Percentiles rank a stretch among this genome's conserved stretches.
phyloP scores from a whole-genome alignment of 129 eudicot species.

The Saussurea involucrata region DNA sequence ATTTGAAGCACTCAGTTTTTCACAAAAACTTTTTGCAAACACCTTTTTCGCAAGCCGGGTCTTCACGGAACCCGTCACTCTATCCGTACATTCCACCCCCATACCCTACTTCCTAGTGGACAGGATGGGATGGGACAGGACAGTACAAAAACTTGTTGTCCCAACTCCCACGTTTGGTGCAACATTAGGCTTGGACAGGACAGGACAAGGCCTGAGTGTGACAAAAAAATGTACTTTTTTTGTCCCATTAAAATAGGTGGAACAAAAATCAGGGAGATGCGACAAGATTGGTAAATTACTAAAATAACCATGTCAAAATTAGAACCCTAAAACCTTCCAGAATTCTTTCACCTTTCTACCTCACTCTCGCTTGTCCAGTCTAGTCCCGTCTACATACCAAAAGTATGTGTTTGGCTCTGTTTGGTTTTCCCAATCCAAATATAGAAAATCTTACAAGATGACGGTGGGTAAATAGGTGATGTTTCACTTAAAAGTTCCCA shows the following conservation, averaged over 20 bases:
- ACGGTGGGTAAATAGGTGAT: neutral
- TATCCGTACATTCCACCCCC: no score
- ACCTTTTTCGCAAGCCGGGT: no score
- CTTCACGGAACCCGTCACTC: no score
- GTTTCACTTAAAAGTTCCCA: neutral
- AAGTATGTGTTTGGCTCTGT: neutral
- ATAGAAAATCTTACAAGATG: neutral
- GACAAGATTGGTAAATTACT: neutral
- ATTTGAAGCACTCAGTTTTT: no score
- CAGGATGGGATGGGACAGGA: no score
- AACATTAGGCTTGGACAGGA: no score
- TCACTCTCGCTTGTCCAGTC: neutral
- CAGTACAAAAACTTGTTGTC: no score
- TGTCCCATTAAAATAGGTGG: neutral
- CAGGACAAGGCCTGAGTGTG: neutral
- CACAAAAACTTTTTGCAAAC: no score
- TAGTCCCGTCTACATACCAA: neutral
- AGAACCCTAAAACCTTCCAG: neutral
- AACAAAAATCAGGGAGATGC: neutral
- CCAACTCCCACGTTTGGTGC: no score
- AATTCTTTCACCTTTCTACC: neutral
- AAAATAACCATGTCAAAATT: neutral
- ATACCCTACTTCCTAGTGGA: no score
- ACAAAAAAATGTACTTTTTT: neutral
- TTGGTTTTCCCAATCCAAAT: neutral